phyloP scores from a whole-genome alignment of 2,329 filamentous ascomycete species.

The Talaromyces rugulosus region DNA sequence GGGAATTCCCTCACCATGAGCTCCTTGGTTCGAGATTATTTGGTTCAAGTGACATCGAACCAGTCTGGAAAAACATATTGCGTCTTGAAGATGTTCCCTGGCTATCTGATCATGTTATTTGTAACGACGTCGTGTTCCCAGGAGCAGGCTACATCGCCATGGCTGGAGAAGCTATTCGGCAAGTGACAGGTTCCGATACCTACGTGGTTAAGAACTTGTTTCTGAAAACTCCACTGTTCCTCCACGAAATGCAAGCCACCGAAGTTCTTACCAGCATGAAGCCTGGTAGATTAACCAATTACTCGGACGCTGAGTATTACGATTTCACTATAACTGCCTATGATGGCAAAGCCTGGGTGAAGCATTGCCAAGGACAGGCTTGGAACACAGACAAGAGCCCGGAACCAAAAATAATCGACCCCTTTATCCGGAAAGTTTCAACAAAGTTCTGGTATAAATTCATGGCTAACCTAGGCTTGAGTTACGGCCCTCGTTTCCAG shows the following conservation, averaged over 20 bases:
- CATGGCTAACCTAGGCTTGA: background rate
- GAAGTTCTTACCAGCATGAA: conserved; percentile 6
- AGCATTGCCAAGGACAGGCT: conserved; percentile 4
- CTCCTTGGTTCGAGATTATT: conserved; percentile 12
- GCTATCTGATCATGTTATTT: conserved; percentile 29
- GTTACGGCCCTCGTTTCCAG: conserved; percentile 1
- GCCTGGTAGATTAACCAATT: background rate
- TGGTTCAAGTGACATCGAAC: conserved; percentile 17
- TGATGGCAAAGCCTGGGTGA: conserved; percentile 4
- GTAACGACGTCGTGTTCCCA: conserved; percentile 27
- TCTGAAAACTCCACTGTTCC: background rate
- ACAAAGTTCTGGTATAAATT: background rate
- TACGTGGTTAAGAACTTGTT: background rate
- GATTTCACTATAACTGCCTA: conserved; percentile 4
- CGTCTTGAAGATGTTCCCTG: conserved; percentile 27
- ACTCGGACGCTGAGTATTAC: background rate
- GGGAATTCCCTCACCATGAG: conserved; percentile 7
- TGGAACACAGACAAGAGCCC: background rate
- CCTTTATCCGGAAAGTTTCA: background rate
- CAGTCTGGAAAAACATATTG: conserved; percentile 28
- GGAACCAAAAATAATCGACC: background rate
- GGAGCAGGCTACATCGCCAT: conserved; percentile 25
- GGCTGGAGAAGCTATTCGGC: conserved; percentile 7
- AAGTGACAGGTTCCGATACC: background rate
- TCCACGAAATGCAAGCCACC: background rate